Conservation (phyloP, 1,139 yeast genomes). For the Magnusiomyces starmeri region DNA sequence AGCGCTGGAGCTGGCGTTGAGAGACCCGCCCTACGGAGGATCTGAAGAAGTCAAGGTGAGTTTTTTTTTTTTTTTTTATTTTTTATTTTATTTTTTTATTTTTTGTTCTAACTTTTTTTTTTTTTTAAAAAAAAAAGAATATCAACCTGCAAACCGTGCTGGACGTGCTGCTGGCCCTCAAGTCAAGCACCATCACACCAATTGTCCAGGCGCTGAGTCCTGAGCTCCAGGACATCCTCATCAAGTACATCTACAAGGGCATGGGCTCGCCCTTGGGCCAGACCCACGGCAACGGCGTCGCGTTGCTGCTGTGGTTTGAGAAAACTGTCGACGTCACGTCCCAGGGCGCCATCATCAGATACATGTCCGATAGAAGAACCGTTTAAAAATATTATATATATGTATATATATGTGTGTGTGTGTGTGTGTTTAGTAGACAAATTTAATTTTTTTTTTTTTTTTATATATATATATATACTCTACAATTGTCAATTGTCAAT, state of each 20-base stretch:
- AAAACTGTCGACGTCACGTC: slow-evolving; percentile 80
- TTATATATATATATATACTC: too few species aligned
- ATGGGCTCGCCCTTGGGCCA: slow-evolving; percentile 59
- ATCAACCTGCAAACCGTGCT: slow-evolving; percentile 53
- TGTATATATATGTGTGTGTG: too few species aligned
- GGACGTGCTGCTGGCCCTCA: slow-evolving; percentile 67
- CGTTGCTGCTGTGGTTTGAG: slow-evolving; percentile 85
- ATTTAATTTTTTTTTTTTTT: too few species aligned
- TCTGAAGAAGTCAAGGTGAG: slow-evolving; percentile 46
- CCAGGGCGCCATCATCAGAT: slow-evolving; percentile 81
- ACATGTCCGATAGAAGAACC: slow-evolving; percentile 76
- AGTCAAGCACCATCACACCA: slow-evolving; percentile 60
- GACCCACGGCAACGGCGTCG: slow-evolving; percentile 83
- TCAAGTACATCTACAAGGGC: slow-evolving; percentile 80
- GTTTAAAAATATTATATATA: slow-evolving; percentile 39
- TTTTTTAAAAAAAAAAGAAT: slow-evolving; percentile 17
- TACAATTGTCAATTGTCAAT: not conserved
- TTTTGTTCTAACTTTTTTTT: not conserved
- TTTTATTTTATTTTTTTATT: not conserved
- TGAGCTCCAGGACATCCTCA: slow-evolving; percentile 68
- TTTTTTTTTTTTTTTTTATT: not conserved
- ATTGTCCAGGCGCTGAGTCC: slow-evolving; percentile 52
- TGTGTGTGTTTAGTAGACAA: too few species aligned
- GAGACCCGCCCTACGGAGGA: slow-evolving; percentile 78
- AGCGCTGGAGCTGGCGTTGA: slow-evolving; percentile 59